Evolutionary conservation across 148 eudicot species (phyloP).

Genomic region (Fagopyrum homotropicum): DNA sequence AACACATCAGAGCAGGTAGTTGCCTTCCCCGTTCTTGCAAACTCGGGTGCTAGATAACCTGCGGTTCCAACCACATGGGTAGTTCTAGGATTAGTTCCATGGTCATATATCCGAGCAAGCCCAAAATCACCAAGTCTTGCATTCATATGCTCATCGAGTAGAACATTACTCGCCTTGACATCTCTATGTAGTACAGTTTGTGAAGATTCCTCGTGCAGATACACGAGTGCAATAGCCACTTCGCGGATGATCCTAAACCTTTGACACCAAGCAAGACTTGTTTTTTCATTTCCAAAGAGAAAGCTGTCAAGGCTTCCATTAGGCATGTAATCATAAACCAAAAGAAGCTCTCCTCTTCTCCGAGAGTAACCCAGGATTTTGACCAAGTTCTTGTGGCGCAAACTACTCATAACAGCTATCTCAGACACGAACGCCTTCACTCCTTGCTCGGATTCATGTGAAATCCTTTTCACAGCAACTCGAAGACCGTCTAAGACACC

Average conservation of each 20-base stretch:
- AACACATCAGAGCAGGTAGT: constrained; percentile 3
- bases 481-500: too few species aligned
- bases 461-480: too few species aligned
- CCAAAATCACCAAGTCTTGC: too few species aligned
- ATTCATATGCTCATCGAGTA: constrained; percentile 5
- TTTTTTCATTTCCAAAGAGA: neutral
- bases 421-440: neutral
- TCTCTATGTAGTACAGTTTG: neutral
- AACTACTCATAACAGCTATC: neutral
- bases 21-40: too few species aligned
- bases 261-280: constrained; percentile 5
- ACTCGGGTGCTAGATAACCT: too few species aligned
- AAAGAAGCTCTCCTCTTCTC: neutral
- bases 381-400: constrained; percentile 12
- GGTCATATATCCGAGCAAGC: too few species aligned
- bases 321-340: neutral
- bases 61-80: too few species aligned
- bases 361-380: neutral
- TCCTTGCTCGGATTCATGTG: neutral
- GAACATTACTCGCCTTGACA: constrained; percentile 7
- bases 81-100: too few species aligned
- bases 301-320: constrained; percentile 1
- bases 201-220: constrained; percentile 1
- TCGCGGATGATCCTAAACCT: constrained; percentile 11
- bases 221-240: constrained; percentile 9